These are phyloP conservation scores for Aegilops sharonensis DNA, from an alignment of 176 grass and related monocot genomes.

Conservation along the genomic window DNA sequence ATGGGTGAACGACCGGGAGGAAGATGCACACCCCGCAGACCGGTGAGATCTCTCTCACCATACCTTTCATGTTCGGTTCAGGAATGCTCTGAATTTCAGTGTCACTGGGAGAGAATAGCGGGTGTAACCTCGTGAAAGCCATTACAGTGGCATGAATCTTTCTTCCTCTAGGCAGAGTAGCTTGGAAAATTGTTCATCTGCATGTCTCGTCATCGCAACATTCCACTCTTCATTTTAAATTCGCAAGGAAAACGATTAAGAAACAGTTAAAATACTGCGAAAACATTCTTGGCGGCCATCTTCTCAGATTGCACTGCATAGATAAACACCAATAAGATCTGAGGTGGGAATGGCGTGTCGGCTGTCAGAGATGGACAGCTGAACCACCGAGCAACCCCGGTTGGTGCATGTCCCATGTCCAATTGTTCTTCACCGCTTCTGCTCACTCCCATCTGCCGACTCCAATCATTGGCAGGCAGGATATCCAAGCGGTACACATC, in stretches of 20 bases:
- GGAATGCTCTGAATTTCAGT: not conserved
- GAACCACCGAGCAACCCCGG: slow-evolving; percentile 29
- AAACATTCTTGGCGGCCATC: not conserved
- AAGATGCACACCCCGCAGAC: not conserved
- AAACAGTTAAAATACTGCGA: not conserved
- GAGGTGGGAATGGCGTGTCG: slow-evolving; percentile 19
- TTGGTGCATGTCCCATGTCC: slow-evolving; percentile 20
- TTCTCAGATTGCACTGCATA: not conserved
- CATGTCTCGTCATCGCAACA: not conserved
- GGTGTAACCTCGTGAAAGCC: not conserved
- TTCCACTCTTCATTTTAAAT: slow-evolving; percentile 2
- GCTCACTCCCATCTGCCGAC: not conserved
- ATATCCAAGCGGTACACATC: not conserved
- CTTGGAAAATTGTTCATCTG: not conserved
- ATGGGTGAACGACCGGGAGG: not conserved
- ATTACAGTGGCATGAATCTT: not conserved
- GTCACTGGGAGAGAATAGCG: not conserved
- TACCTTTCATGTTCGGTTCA: not conserved
- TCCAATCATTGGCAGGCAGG: slow-evolving; percentile 32
- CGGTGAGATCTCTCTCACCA: slow-evolving; percentile 30
- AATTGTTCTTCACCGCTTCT: not conserved
- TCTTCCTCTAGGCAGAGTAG: not conserved
- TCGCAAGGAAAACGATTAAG: not conserved
- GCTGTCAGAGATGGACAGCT: slow-evolving; percentile 44
- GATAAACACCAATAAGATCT: not conserved